Evolutionary conservation across 805 yeast species (phyloP), one percentile per base, ranked within the genome.

Genomic region (Metschnikowia cubensis): DNA sequence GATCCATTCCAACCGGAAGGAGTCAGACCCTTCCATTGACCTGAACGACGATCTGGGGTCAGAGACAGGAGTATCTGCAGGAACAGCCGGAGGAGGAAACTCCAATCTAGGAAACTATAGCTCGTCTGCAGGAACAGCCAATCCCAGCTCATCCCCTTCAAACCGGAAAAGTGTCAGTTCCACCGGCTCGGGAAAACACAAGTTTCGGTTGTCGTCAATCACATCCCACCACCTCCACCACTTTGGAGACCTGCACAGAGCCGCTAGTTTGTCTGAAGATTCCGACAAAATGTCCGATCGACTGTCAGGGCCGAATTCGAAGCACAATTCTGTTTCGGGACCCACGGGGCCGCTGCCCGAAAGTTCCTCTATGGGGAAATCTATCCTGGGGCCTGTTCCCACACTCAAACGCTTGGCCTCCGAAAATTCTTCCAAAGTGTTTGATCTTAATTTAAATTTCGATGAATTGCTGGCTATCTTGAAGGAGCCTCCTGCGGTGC

Each of bases 401-500:
- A 17, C 25, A 21, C 34, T 13, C 17, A 18, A 44, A 31, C 33
- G 40, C 21, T 35, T 43, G 22, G 46, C 46, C 4, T 43, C 45
- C 34, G 35, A 43, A 14, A 43, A 43, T 33, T 34, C 46, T 15
- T 51, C 55, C 11, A 54, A 54, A 35, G 55, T 58, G 6, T 68
- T 68, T 42, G 69, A 74, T 21, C 70, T 81, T 29, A 80, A 80
- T 47, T 70, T 79, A 50, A 75, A 78, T 53, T 60, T 78, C 34
- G 69, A 70, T 44, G 79, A 80, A 54, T 78, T 81, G 79, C 65
- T 71, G 34, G 81, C 81, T 6, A 80, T 81, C 50, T 68, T 81
- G 40, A 70, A 68, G 46, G 57, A 63, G 3, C 62, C 66, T 1
- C 37, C 42, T 10, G 32, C 22, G 7, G 25, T 13, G 2, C 38